Evolutionary conservation across 2,329 filamentous ascomycete species (phyloP).

Genomic region (Penicillium aurantiogriseum): DNA sequence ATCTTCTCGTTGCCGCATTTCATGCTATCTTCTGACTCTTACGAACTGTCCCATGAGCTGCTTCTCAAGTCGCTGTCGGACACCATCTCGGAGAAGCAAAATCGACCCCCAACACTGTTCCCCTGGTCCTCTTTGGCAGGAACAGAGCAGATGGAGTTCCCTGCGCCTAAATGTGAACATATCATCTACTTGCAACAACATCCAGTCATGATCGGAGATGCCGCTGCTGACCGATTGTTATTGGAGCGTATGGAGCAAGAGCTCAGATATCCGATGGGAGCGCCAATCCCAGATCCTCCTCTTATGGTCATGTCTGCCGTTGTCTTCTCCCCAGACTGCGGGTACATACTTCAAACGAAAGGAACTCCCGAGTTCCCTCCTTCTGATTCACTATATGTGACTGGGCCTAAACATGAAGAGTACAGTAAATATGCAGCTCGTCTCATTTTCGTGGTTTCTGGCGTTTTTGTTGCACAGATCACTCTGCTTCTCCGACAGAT

Average conservation of each 20-base stretch:
- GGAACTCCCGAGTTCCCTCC: slow-evolving; percentile 55
- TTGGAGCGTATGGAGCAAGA: slow-evolving; percentile 58
- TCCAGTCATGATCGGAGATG: slow-evolving; percentile 35
- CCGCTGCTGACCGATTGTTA: slow-evolving; percentile 33
- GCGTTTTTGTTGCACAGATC: slow-evolving; percentile 53
- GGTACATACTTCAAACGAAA: slow-evolving; percentile 63
- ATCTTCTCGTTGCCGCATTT: slow-evolving; percentile 88
- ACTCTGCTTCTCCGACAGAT: slow-evolving; percentile 60
- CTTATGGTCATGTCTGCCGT: slow-evolving; percentile 59
- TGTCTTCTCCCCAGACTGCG: slow-evolving; percentile 65
- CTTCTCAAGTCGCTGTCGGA: slow-evolving; percentile 71
- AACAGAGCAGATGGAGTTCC: slow-evolving; percentile 46
- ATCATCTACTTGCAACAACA: slow-evolving; percentile 75
- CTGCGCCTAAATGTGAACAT: slow-evolving; percentile 80
- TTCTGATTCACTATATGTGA: slow-evolving; percentile 52
- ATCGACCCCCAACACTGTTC: slow-evolving; percentile 56
- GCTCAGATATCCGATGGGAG: slow-evolving; percentile 58
- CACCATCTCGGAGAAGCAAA: slow-evolving; percentile 62
- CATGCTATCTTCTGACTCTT: slow-evolving; percentile 57
- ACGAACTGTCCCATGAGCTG: slow-evolving; percentile 59
- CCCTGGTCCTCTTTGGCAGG: slow-evolving; percentile 74
- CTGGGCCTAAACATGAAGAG: slow-evolving; percentile 58
- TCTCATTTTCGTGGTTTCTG: slow-evolving; percentile 53
- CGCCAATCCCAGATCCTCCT: slow-evolving; percentile 52
- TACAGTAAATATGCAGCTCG: slow-evolving; percentile 53